phyloP scores from a whole-genome alignment of 106 monocot species.

The Platanthera zijinensis region DNA sequence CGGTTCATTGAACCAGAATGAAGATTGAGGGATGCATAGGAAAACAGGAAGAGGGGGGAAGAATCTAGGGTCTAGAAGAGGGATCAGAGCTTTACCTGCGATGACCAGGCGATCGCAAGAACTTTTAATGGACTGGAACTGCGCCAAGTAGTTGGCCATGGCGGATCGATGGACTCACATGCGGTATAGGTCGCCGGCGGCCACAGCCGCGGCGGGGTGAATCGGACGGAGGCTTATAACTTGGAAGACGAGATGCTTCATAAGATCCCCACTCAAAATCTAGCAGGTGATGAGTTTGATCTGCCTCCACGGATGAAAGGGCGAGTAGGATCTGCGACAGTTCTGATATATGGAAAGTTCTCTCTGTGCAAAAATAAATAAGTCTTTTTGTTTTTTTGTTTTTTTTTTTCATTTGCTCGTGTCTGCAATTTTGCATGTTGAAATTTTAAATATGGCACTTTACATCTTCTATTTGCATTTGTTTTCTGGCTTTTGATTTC shows the following conservation, averaged over 20 bases:
- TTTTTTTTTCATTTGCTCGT: too few species aligned
- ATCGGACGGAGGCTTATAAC: neutral
- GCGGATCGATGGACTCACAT: conserved; percentile 14
- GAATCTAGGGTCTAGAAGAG: neutral
- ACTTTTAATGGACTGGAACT: conserved; percentile 95
- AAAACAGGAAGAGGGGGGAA: neutral
- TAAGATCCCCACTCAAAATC: neutral
- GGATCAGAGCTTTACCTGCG: conserved; percentile 48
- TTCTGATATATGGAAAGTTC: neutral
- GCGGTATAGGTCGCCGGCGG: neutral
- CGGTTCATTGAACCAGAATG: neutral
- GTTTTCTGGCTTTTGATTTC: too few species aligned
- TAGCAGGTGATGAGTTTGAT: neutral
- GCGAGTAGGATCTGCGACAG: neutral
- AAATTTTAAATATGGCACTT: too few species aligned
- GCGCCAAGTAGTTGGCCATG: conserved; percentile 94
- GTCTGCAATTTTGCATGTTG: too few species aligned
- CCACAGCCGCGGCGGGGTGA: neutral
- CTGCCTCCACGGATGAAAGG: neutral
- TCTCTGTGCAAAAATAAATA: neutral
- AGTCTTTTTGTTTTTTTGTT: too few species aligned
- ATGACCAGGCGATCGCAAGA: conserved; percentile 74
- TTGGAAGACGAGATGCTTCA: neutral
- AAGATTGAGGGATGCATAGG: neutral
- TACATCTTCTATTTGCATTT: too few species aligned